A percentile compares a stretch with the other conserved stretches of the same genome.
Evolutionary conservation across 2,329 filamentous ascomycete species (phyloP).

Genomic region (Aspergillus latus): DNA sequence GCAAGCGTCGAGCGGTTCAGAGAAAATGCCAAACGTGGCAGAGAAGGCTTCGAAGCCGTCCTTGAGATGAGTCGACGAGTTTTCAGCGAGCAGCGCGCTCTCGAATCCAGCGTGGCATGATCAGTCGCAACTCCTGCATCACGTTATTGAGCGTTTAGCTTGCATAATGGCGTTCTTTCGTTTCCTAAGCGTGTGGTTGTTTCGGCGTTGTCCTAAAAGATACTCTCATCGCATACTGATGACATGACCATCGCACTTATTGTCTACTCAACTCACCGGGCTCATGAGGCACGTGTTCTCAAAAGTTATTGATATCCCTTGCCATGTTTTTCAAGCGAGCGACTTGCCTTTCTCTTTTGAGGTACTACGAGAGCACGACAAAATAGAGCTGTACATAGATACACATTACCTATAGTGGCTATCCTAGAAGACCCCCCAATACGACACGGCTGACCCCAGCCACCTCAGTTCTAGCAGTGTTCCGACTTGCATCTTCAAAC

Average conservation of each 20-base stretch:
- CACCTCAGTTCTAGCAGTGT: slow-evolving; percentile 75
- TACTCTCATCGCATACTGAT: neutral
- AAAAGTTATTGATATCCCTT: slow-evolving; percentile 14
- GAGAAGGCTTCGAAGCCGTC: slow-evolving; percentile 93
- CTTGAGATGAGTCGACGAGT: slow-evolving; percentile 89
- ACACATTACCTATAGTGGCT: neutral
- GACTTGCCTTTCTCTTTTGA: neutral
- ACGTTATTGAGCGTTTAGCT: slow-evolving; percentile 27
- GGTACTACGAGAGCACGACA: slow-evolving; percentile 3
- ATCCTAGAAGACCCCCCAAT: slow-evolving; percentile 62
- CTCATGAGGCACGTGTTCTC: slow-evolving; percentile 11
- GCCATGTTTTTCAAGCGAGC: neutral
- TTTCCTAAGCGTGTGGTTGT: slow-evolving; percentile 26
- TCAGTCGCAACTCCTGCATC: slow-evolving; percentile 11
- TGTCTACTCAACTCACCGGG: slow-evolving; percentile 4
- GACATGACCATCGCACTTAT: neutral
- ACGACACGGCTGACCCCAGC: slow-evolving; percentile 86
- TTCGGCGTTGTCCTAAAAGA: slow-evolving; percentile 24
- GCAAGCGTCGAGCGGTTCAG: slow-evolving; percentile 82
- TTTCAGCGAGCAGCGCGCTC: slow-evolving; percentile 83
- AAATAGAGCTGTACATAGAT: neutral
- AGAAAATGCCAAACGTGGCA: slow-evolving; percentile 86
- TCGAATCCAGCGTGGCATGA: slow-evolving; percentile 48
- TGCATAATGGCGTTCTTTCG: slow-evolving; percentile 33
- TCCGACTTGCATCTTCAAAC: slow-evolving; percentile 83